Evolutionary conservation across 192 early-diverging fungal genomes (phyloP).

Genomic region (Irineochytrium annulatum): DNA sequence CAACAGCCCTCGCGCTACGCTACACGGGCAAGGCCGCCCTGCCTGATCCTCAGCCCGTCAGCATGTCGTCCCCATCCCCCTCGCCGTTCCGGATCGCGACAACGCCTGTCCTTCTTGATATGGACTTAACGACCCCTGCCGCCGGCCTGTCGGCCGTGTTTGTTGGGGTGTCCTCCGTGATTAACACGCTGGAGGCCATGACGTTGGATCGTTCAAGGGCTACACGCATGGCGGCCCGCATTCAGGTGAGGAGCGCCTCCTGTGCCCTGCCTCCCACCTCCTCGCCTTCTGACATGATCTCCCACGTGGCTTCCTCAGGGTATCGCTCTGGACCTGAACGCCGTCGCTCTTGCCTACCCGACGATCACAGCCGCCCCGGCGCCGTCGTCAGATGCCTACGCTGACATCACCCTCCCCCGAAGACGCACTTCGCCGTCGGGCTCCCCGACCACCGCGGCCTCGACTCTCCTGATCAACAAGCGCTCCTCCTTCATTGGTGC

Average conservation of each 20-base stretch:
- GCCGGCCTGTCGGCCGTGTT: constrained; percentile 22
- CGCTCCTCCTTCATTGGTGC: not conserved
- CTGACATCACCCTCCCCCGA: not conserved
- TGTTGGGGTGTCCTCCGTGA: constrained; percentile 11
- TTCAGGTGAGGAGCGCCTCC: constrained; percentile 10
- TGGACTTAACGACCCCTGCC: constrained; percentile 7
- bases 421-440: not conserved
- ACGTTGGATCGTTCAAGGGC: constrained; percentile 6
- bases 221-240: constrained; percentile 8
- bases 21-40: too few species aligned
- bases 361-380: not conserved
- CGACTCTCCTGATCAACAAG: not conserved
- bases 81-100: too few species aligned
- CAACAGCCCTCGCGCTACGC: too few species aligned
- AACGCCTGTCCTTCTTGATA: too few species aligned
- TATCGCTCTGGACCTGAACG: constrained; percentile 15
- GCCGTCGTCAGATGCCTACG: not conserved
- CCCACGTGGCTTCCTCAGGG: constrained; percentile 9
- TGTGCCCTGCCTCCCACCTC: not conserved
- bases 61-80: too few species aligned
- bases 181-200: constrained; percentile 2
- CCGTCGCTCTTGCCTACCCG: not conserved
- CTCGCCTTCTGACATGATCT: not conserved
- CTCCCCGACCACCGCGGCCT: not conserved
- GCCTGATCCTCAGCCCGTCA: too few species aligned